A percentile compares a stretch with the other conserved stretches of the same genome.
phyloP scores from a whole-genome alignment of 2,329 filamentous ascomycete genomes.

The Aspergillus novoparasiticus region DNA sequence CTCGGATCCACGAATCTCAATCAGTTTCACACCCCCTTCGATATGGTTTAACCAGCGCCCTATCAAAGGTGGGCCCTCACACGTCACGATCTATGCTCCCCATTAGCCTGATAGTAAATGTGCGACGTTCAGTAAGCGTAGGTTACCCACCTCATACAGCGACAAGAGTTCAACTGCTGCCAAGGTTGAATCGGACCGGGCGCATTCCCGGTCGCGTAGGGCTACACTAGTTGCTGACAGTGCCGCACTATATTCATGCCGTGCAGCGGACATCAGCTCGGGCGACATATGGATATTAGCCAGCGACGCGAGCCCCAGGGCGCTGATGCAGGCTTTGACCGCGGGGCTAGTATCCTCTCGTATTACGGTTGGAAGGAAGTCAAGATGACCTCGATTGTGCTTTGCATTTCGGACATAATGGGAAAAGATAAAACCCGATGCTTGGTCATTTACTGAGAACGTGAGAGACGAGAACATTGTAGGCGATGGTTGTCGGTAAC shows the following conservation, averaged over 20 bases:
- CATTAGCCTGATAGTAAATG: background rate
- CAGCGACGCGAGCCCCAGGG: slow-evolving; percentile 17
- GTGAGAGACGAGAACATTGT: background rate
- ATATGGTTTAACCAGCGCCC: slow-evolving; percentile 19
- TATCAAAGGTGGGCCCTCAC: background rate
- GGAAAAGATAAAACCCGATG: slow-evolving; percentile 10
- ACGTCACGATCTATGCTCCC: slow-evolving; percentile 1
- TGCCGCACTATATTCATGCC: slow-evolving; percentile 16
- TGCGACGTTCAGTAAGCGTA: background rate
- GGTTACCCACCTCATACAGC: slow-evolving; percentile 18
- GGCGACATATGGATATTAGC: slow-evolving; percentile 11
- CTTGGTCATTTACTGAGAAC: slow-evolving; percentile 11
- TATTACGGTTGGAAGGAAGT: slow-evolving; percentile 12
- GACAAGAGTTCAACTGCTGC: slow-evolving; percentile 19
- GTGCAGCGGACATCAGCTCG: slow-evolving; percentile 5
- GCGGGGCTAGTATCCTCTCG: slow-evolving; percentile 9
- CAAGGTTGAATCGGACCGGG: slow-evolving; percentile 19
- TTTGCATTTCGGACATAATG: slow-evolving; percentile 13
- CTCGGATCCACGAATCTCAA: slow-evolving; percentile 17
- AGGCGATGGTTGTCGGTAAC: background rate
- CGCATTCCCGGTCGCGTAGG: slow-evolving; percentile 10
- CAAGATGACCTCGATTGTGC: slow-evolving; percentile 12
- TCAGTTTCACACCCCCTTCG: slow-evolving; percentile 14
- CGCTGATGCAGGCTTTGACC: slow-evolving; percentile 14
- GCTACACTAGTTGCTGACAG: slow-evolving; percentile 15